phyloP scores from a whole-genome alignment of 345 rosid species.

The Eucalyptus microcorys region DNA sequence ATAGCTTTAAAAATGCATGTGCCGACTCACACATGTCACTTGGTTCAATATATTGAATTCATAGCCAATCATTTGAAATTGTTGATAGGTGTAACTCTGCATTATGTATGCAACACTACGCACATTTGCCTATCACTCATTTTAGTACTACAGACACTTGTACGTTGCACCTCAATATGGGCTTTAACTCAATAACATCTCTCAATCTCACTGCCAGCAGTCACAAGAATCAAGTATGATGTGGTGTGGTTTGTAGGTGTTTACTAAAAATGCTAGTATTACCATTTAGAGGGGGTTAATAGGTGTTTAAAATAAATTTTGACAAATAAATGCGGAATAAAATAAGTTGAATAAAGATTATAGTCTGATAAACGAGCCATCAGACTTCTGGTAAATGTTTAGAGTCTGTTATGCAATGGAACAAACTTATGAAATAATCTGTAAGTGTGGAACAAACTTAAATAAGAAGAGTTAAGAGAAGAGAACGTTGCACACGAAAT shows the following conservation, averaged over 20 bases:
- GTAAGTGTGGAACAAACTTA: too few relatives aligned
- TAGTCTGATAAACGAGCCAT: too few relatives aligned
- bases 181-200: not conserved
- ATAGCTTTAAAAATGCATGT: too few relatives aligned
- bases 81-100: not conserved
- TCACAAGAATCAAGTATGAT: not conserved
- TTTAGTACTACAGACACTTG: not conserved
- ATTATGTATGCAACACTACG: not conserved
- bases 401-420: rapidly evolving
- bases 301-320: too few relatives aligned
- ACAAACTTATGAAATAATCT: too few relatives aligned
- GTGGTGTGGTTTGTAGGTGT: not conserved
- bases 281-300: too few relatives aligned
- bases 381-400: too few relatives aligned
- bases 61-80: not conserved
- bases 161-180: not conserved
- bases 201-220: not conserved
- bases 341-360: too few relatives aligned
- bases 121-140: not conserved
- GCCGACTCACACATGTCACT: not conserved
- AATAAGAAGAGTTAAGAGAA: too few relatives aligned
- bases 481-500: too few relatives aligned
- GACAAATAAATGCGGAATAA: too few relatives aligned
- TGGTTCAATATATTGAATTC: not conserved
- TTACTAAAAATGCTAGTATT: not conserved